A percentile compares a stretch with the other conserved stretches of the same genome.
phyloP scores from a whole-genome alignment of 2,329 filamentous ascomycete genomes.

The Stemphylium beticola region DNA sequence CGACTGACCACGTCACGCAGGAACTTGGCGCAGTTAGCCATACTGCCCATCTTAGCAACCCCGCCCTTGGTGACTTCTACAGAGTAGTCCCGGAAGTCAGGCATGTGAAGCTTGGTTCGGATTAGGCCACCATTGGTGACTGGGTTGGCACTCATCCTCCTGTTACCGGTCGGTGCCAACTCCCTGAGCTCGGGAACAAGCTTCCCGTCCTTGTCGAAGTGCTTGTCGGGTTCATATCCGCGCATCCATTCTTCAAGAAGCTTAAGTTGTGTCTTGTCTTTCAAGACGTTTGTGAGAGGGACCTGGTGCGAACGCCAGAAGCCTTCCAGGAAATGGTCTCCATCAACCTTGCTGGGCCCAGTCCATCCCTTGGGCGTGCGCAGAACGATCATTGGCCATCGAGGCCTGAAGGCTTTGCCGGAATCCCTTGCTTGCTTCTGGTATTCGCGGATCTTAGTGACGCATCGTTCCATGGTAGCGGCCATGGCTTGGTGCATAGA shows the following conservation, averaged over 20 bases:
- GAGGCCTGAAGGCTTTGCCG: slow-evolving; percentile 71
- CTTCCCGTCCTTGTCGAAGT: slow-evolving; percentile 70
- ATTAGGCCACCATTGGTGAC: slow-evolving; percentile 74
- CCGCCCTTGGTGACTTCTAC: slow-evolving; percentile 68
- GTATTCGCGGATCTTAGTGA: slow-evolving; percentile 70
- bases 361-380: slow-evolving; percentile 83
- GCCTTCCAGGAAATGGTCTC: slow-evolving; percentile 73
- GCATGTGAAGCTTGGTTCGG: slow-evolving; percentile 70
- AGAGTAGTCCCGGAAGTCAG: slow-evolving; percentile 72
- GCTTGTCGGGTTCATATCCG: slow-evolving; percentile 73
- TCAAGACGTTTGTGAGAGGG: slow-evolving; percentile 72
- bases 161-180: slow-evolving; percentile 68
- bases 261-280: slow-evolving; percentile 70
- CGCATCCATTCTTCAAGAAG: slow-evolving; percentile 78
- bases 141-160: slow-evolving; percentile 79
- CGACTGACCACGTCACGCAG: slow-evolving; percentile 69
- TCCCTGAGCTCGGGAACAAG: slow-evolving; percentile 68
- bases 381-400: slow-evolving; percentile 81
- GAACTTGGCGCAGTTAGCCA: slow-evolving; percentile 72
- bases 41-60: slow-evolving; percentile 64
- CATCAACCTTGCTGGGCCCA: slow-evolving; percentile 69
- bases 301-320: slow-evolving; percentile 82
- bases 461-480: slow-evolving; percentile 73
- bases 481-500: slow-evolving; percentile 86
- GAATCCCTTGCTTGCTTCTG: slow-evolving; percentile 76